Evolutionary conservation across 129 eudicot species (phyloP).

Genomic region (Arctium lappa): DNA sequence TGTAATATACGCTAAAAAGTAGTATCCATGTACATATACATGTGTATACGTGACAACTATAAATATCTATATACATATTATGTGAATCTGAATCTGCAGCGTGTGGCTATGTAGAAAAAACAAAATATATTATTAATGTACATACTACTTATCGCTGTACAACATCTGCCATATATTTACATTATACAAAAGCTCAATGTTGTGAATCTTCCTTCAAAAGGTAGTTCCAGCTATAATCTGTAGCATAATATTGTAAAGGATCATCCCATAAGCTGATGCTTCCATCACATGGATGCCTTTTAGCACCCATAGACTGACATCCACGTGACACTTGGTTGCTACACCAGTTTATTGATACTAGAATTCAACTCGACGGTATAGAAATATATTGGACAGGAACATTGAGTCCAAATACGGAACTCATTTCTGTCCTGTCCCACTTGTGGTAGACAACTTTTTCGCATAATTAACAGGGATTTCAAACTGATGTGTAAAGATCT

Average conservation of each 20-base stretch:
- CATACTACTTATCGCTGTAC: conserved; percentile 1
- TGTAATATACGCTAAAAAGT: neutral
- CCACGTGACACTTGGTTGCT: neutral
- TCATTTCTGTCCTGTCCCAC: neutral
- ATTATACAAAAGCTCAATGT: neutral
- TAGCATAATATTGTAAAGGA: neutral
- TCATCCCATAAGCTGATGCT: neutral
- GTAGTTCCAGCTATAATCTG: neutral
- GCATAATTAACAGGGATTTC: neutral
- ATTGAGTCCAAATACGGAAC: neutral
- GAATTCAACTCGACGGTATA: neutral
- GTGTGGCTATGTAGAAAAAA: neutral
- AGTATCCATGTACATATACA: neutral
- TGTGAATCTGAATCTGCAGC: neutral
- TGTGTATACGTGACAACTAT: neutral
- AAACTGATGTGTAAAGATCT: too few species aligned
- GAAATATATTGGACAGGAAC: neutral
- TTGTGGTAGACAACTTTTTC: neutral
- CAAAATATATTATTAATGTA: conserved; percentile 5
- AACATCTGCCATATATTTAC: conserved; percentile 22
- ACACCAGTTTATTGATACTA: neutral
- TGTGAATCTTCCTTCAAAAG: neutral
- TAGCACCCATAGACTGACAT: neutral
- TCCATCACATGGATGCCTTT: neutral
- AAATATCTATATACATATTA: conserved; percentile 4